Percentiles rank a stretch among this genome's conserved stretches.
Evolutionary conservation across 2,329 filamentous ascomycete genomes (phyloP).

Genomic region (Aspergillus fumigatiaffinis): DNA sequence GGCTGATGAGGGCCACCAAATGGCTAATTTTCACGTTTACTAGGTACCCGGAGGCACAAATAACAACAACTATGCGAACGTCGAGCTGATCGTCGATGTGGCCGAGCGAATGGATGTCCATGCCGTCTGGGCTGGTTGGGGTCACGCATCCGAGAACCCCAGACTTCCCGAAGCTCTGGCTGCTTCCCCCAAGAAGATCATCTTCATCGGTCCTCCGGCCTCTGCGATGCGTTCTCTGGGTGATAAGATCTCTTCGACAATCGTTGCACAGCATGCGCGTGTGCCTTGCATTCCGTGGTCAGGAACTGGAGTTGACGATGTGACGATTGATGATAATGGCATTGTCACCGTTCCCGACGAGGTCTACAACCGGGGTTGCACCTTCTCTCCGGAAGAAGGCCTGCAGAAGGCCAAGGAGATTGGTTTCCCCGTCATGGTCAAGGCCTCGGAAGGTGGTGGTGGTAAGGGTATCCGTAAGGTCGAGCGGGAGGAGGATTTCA

Average conservation of each 20-base stretch:
- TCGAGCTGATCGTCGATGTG: conserved; percentile 97
- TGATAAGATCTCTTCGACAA: conserved; percentile 99
- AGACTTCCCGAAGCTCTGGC: conserved; percentile 94
- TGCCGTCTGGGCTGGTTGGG: conserved; percentile 98
- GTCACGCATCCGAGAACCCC: conserved; percentile 97
- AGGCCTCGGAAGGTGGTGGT: conserved; percentile 98
- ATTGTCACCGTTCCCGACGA: conserved; percentile 90
- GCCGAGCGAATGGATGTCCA: conserved; percentile 98
- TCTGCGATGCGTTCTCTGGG: conserved; percentile 98
- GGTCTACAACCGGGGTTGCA: conserved; percentile 86
- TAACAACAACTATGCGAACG: conserved; percentile 99
- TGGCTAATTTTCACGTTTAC: conserved; percentile 1
- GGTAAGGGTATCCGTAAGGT: conserved; percentile 99
- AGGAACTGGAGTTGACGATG: conserved; percentile 81
- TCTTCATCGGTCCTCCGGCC: conserved; percentile 97
- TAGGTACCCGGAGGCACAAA: conserved; percentile 94
- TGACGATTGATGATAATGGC: conserved; percentile 71
- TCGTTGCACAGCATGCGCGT: conserved; percentile 92
- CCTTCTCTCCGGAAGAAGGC: conserved; percentile 84
- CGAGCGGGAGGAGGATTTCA: conserved; percentile 76
- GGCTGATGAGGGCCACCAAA: neutral
- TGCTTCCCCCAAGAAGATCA: conserved; percentile 95
- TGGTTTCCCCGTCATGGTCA: conserved; percentile 99
- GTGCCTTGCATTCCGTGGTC: conserved; percentile 99
- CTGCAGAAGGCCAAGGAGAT: conserved; percentile 81